Conservation (phyloP, 176 grass and related monocot species). For the Musa beccarii region DNA sequence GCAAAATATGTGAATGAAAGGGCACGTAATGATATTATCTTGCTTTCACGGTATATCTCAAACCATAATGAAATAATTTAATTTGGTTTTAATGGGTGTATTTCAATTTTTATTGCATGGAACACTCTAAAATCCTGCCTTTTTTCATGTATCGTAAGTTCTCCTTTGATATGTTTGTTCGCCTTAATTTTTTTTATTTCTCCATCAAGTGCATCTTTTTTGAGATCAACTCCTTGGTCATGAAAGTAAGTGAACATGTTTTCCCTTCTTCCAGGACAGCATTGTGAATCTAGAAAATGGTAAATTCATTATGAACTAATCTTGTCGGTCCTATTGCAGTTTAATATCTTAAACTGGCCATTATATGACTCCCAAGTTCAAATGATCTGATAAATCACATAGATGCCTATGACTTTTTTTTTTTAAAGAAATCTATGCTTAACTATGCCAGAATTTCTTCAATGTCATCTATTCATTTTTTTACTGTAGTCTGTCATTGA, state of each 20-base stretch:
- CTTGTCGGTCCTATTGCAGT: background rate
- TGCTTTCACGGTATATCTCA: constrained; percentile 71
- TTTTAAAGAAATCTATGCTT: too few relatives aligned
- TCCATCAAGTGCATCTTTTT: background rate
- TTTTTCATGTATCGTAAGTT: background rate
- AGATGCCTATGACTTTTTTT: too few relatives aligned
- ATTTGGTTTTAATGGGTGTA: background rate
- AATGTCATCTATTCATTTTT: constrained; percentile 2
- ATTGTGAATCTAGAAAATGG: too few relatives aligned
- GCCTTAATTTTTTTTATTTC: background rate
- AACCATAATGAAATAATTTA: background rate
- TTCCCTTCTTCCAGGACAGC: background rate
- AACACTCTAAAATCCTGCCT: background rate
- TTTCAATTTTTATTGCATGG: background rate
- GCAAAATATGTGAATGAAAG: constrained; percentile 99
- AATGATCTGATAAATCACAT: too few relatives aligned
- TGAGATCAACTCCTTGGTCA: background rate
- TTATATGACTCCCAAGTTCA: background rate
- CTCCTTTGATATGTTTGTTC: background rate
- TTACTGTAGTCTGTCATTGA: constrained; percentile 10
- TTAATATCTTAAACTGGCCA: background rate
- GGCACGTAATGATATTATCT: constrained; percentile 76
- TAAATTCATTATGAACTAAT: background rate
- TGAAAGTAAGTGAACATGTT: background rate
- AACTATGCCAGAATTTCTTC: background rate